These are phyloP conservation scores for Echinosophora koreensis DNA, from an alignment of 306 rosid species.

Conservation along the genomic window DNA sequence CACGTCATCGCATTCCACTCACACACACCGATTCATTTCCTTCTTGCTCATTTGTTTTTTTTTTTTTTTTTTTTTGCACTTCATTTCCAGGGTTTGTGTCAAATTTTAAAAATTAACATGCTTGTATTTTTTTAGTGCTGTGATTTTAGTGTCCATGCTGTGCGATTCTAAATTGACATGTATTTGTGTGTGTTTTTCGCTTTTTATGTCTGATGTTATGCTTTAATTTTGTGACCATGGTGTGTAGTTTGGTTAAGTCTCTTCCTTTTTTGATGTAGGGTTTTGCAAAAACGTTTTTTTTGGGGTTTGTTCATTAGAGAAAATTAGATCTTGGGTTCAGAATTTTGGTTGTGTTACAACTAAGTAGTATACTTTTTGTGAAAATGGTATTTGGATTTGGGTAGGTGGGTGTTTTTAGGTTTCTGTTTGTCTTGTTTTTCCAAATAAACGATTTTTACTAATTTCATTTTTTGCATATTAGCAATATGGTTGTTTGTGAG, in stretches of 20 bases:
- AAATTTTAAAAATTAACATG: neutral
- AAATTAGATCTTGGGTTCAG: neutral
- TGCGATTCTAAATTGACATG: neutral
- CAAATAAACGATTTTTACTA: neutral
- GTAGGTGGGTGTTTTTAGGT: conserved; percentile 18
- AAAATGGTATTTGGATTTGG: conserved; percentile 1
- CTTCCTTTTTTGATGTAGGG: neutral
- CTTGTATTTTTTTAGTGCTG: neutral
- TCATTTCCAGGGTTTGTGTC: neutral
- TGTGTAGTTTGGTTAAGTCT: neutral
- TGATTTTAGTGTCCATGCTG: neutral
- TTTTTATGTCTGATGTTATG: neutral
- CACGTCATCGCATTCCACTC: conserved; percentile 32
- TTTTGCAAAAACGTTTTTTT: neutral
- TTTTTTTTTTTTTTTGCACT: neutral
- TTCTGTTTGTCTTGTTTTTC: conserved; percentile 17
- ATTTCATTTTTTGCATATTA: too few species aligned
- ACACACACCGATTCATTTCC: neutral
- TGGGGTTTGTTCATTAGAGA: neutral
- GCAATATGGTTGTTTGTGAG: neutral
- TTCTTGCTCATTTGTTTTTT: neutral
- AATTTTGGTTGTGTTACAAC: conserved; percentile 14
- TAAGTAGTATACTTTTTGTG: neutral
- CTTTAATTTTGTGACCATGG: conserved; percentile 7
- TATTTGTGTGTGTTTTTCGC: neutral